Percentiles rank a stretch among this genome's conserved stretches.
phyloP scores from a whole-genome alignment of 1,284 basidiomycete genomes.

The Cutaneotrichosporon spelunceum region DNA sequence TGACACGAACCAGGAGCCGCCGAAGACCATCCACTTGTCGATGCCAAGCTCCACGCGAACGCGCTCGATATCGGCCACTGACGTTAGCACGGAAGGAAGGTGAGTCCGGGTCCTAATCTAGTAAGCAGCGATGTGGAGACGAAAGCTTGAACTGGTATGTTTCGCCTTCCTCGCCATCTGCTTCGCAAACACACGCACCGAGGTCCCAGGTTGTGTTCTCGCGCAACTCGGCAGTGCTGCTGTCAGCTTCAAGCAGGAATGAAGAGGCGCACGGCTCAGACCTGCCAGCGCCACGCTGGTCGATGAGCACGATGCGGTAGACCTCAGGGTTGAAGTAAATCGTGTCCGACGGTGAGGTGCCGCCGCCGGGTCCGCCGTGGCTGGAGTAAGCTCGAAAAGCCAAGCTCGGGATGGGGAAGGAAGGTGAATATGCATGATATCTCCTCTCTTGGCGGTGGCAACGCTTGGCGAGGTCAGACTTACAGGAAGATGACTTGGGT shows the following conservation, averaged over 20 bases:
- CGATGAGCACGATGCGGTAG: slow-evolving; percentile 67
- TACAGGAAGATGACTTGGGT: slow-evolving; percentile 67
- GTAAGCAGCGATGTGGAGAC: not conserved
- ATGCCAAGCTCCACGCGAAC: slow-evolving; percentile 69
- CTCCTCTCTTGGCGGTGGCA: not conserved
- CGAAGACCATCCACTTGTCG: slow-evolving; percentile 77
- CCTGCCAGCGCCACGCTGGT: slow-evolving; percentile 81
- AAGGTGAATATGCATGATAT: not conserved
- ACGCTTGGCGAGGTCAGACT: not conserved
- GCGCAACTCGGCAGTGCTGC: slow-evolving; percentile 67
- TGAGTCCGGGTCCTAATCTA: not conserved
- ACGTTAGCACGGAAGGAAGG: not conserved
- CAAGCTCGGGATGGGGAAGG: no score
- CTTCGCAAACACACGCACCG: not conserved
- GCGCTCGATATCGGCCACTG: slow-evolving; percentile 79
- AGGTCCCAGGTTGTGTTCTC: slow-evolving; percentile 95
- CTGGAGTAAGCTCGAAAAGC: slow-evolving; percentile 16
- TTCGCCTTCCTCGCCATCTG: not conserved
- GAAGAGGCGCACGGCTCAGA: slow-evolving; percentile 63
- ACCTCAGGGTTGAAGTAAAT: slow-evolving; percentile 75
- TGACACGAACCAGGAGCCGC: slow-evolving; percentile 72
- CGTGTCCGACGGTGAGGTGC: slow-evolving; percentile 58
- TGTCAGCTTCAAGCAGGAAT: not conserved
- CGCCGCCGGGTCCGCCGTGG: slow-evolving; percentile 40
- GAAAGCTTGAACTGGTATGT: not conserved